Base-by-base conservation (phyloP, 768 basidiomycete species). In the Hericium erinaceus region DNA sequence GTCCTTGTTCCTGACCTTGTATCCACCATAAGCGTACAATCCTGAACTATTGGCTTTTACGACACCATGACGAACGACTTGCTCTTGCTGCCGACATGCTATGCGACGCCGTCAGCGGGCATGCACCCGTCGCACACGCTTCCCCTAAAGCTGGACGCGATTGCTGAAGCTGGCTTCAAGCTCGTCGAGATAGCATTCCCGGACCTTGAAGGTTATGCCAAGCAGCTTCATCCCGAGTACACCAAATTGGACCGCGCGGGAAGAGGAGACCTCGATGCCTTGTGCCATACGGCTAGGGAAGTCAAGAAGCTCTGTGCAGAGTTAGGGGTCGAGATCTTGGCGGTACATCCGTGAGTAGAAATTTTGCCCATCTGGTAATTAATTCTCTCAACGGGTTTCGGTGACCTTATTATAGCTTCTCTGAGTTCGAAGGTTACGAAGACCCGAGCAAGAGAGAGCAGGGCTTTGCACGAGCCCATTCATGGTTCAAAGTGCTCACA, bases 81-180 rank as follows among this genome's bases (percentile, higher is more conserved):
- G 18, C 40, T n/a, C 13, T 39, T 39, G 28, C 10, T 48, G 49
- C 37, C 51, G 7, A 51, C 37, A 18, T 53, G 52, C 24, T 70
- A 70, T 60, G 67, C 67, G 24, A 66, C 68, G 18, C 65, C 66
- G 44, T 71, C 68, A 0, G 68, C 68, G 51, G 70, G 70, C 9
- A 70, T 70, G 70, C 65, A 71, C 54, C 60, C 67, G 8, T 60
- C 60, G 2, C 68, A 70, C 39, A 67, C 65, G 10, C 60, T 70
- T 2, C 66, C 66, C 5, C 37, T 66, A 52, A 71, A 71, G 54
- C 57, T 71, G 13, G 63, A 60, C 7, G 67, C 66, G n/a, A 69
- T 70, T 41, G 65, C 66, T 4, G 64, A 63, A 9, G 68, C 68
- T 9, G 66, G 67, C 5, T 70, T 71, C 55, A 52, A 41, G 2